Percentiles rank a stretch among this genome's conserved stretches.
phyloP scores from a whole-genome alignment of 2,329 filamentous ascomycete species.

The Verticillium longisporum region DNA sequence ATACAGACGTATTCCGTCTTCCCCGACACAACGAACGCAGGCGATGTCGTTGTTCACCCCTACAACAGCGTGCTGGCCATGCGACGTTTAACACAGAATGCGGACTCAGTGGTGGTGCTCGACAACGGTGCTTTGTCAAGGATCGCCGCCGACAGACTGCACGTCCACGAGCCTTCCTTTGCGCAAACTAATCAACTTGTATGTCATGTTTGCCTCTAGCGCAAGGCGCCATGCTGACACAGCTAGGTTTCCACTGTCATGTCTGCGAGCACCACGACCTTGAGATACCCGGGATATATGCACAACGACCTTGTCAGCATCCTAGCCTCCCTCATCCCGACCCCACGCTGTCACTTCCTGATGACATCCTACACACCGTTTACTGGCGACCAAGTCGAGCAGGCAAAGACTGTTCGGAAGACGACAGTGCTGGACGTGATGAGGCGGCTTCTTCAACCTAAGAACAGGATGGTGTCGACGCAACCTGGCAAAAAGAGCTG shows the following conservation, averaged over 20 bases:
- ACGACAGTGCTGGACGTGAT: constrained; percentile 98
- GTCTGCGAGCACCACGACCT: constrained; percentile 94
- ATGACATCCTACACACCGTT: constrained; percentile 99
- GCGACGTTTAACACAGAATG: constrained; percentile 87
- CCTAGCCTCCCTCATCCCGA: constrained; percentile 90
- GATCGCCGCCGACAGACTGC: constrained; percentile 89
- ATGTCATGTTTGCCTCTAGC: constrained; percentile 14
- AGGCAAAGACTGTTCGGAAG: constrained; percentile 95
- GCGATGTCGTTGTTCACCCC: constrained; percentile 92
- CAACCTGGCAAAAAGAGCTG: constrained; percentile 94
- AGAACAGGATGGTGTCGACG: constrained; percentile 98
- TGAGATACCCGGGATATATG: constrained; percentile 98
- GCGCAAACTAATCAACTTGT: constrained; percentile 96
- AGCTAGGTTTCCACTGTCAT: constrained; percentile 83
- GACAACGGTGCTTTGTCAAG: constrained; percentile 92
- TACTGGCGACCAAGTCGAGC: constrained; percentile 90
- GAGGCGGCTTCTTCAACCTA: constrained; percentile 88
- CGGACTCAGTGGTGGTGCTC: constrained; percentile 93
- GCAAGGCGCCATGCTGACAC: constrained; percentile 3
- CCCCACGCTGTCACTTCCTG: constrained; percentile 93
- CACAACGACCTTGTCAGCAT: constrained; percentile 99
- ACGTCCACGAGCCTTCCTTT: constrained; percentile 92
- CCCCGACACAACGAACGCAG: constrained; percentile 79
- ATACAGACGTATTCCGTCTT: constrained; percentile 99
- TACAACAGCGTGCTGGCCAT: constrained; percentile 96